A percentile compares a stretch with the other conserved stretches of the same genome.
These are phyloP conservation scores for Aechmea fasciata DNA, from an alignment of 176 grass and related monocot genomes.

Conservation along the genomic window DNA sequence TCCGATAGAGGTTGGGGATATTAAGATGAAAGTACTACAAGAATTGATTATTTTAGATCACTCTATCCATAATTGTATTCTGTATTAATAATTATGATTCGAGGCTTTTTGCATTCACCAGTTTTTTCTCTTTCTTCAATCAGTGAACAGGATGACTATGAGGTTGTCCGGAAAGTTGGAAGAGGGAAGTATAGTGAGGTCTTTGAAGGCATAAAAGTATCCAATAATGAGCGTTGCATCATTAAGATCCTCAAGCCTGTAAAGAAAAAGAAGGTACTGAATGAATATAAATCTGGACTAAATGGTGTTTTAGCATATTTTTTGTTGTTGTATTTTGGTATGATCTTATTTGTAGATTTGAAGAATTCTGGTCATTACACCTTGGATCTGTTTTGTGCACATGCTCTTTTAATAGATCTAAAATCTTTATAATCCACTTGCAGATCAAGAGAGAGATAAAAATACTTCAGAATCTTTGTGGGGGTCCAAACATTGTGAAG, in stretches of 20 bases:
- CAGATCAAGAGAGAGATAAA: constrained; percentile 99
- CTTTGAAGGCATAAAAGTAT: constrained; percentile 90
- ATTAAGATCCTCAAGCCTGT: constrained; percentile 99
- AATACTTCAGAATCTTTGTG: constrained; percentile 98
- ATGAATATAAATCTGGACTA: constrained; percentile 1
- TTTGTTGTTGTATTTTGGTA: not conserved
- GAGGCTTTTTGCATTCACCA: not conserved
- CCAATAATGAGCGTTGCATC: constrained; percentile 80
- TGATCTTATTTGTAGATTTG: too few relatives aligned
- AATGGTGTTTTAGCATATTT: not conserved
- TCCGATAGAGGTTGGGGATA: too few relatives aligned
- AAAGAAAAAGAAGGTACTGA: constrained; percentile 98
- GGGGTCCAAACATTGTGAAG: constrained; percentile 89
- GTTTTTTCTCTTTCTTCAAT: constrained; percentile 9
- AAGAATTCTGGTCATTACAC: too few relatives aligned
- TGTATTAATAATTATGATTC: too few relatives aligned
- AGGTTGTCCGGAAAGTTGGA: constrained; percentile 89
- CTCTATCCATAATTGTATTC: not conserved
- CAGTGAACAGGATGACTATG: constrained; percentile 96
- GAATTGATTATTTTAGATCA: not conserved
- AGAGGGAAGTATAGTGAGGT: constrained; percentile 99
- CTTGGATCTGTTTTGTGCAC: not conserved
- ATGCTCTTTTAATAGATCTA: too few relatives aligned
- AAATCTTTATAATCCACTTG: constrained; percentile 4
- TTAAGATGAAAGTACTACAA: not conserved